Base-by-base conservation (phyloP, 2,329 filamentous ascomycete species). In the Aspergillus uvarum region DNA sequence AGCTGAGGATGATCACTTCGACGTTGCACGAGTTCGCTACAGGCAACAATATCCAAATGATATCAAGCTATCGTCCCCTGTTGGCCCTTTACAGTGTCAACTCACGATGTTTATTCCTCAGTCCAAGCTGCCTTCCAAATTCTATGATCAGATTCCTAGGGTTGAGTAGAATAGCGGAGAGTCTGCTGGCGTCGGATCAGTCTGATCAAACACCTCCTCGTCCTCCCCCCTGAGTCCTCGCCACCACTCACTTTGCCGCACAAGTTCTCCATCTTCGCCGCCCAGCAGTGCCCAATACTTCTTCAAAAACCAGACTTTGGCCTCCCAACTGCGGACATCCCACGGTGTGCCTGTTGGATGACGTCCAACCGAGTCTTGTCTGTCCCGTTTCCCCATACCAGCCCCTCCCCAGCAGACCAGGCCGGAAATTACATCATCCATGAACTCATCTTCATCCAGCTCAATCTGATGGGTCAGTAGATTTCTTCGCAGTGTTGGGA, bases 281-380 rank as follows among this genome's bases (percentile, higher is more conserved):
- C 75, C 74, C 5, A 74, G 65, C 5, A 79, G 60, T 57, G 64
- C 62, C 53, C 68, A 72, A 62, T 77, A 80, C 62, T 81, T 81
- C 47, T 74, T 72, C 44, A 80, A 56, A 60, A 80, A 81, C 79
- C 78, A 81, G 2, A 69, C 63, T 57, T 72, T 74, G 2, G 76
- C 78, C 60, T 81, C 79, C 79, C 79, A 81, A 59, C 77, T 78
- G 12, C 79, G 72, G 38, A 70, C 68, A 56, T 79, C 79, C 79
- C 79, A 81, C 0, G 79, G 75, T n/a, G 78, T 73, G 16, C 75
- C 73, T 5, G 76, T 73, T 22, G 66, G 65, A 11, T 48, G 56
- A 56, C 56, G 38, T 11, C 64, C 63, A 29, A 60, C 58, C 11
- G 63, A 59, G 11, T 11, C 10, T 26, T 61, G 52, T 19, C 61